Percentiles rank a stretch among this genome's conserved stretches.
phyloP scores from a whole-genome alignment of 345 rosid species.

The Excoecaria cochinchinensis region DNA sequence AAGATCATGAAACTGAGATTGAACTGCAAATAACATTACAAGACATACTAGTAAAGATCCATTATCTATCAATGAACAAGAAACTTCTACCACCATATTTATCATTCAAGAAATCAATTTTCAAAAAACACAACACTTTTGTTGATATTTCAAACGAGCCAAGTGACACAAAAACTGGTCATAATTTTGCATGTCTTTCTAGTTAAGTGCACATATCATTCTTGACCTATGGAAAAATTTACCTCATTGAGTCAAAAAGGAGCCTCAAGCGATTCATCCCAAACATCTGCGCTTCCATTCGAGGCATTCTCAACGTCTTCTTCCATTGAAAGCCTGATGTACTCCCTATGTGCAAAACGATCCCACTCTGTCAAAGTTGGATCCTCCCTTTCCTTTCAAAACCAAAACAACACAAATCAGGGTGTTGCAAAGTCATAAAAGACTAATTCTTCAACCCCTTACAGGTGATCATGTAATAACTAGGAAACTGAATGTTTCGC shows the following conservation, averaged over 20 bases:
- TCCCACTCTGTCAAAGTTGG: conserved; percentile 98
- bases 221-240: not conserved
- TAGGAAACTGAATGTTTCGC: not conserved
- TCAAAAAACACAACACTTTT: not conserved
- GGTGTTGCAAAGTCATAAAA: not conserved
- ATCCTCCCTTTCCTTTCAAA: conserved; percentile 75
- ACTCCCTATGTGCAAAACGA: conserved; percentile 81
- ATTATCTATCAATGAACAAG: not conserved
- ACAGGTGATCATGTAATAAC: not conserved
- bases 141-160: not conserved
- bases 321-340: conserved; percentile 37
- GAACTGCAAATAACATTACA: not conserved
- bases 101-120: not conserved
- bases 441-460: not conserved
- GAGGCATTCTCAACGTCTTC: conserved; percentile 37
- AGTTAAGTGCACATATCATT: not conserved
- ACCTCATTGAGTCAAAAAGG: conserved; percentile 27
- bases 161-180: not conserved
- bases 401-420: conserved; percentile 7
- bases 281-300: conserved; percentile 32
- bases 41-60: too few species aligned
- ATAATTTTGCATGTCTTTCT: not conserved
- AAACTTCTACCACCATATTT: not conserved
- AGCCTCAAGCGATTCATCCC: conserved; percentile 37
- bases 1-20: not conserved